Conservation (phyloP, 225 moss, liverwort and hornwort genomes). For the Marchantia polymorpha region DNA sequence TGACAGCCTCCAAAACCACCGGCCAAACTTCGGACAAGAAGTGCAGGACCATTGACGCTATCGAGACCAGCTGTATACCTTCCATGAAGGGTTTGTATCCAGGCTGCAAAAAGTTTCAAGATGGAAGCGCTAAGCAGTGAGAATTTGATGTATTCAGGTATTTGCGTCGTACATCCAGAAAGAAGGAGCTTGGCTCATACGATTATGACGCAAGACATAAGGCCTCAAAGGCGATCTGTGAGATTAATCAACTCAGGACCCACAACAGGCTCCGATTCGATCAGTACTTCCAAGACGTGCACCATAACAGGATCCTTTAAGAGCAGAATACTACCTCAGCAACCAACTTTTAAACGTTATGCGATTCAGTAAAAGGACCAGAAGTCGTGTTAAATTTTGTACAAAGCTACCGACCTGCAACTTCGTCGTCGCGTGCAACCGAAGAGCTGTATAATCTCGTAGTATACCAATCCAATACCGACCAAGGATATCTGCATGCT, state of each 20-base stretch:
- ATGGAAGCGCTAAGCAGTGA: not conserved
- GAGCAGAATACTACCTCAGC: too few species aligned
- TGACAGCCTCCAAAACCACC: slow-evolving; percentile 87
- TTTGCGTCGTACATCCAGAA: too few species aligned
- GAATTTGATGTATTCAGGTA: not conserved
- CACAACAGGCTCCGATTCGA: too few species aligned
- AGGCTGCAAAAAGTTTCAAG: slow-evolving; percentile 48
- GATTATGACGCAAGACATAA: too few species aligned
- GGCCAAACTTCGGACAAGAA: slow-evolving; percentile 86
- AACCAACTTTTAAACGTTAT: too few species aligned
- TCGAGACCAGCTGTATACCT: slow-evolving; percentile 81
- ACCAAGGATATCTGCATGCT: slow-evolving; percentile 64
- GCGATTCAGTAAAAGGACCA: too few species aligned
- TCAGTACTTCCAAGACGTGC: too few species aligned
- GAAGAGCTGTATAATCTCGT: slow-evolving; percentile 78
- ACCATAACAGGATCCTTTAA: too few species aligned
- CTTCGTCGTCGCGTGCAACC: slow-evolving; percentile 69
- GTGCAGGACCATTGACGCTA: slow-evolving; percentile 71
- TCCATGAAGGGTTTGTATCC: slow-evolving; percentile 85
- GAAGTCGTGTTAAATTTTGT: too few species aligned
- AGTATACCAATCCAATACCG: slow-evolving; percentile 89
- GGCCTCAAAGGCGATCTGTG: too few species aligned
- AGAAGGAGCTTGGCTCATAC: too few species aligned
- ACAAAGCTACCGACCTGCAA: slow-evolving; percentile 45
- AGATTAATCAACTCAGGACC: too few species aligned